phyloP scores from a whole-genome alignment of 2,329 filamentous ascomycete genomes.

The Blumeriella jaapii region DNA sequence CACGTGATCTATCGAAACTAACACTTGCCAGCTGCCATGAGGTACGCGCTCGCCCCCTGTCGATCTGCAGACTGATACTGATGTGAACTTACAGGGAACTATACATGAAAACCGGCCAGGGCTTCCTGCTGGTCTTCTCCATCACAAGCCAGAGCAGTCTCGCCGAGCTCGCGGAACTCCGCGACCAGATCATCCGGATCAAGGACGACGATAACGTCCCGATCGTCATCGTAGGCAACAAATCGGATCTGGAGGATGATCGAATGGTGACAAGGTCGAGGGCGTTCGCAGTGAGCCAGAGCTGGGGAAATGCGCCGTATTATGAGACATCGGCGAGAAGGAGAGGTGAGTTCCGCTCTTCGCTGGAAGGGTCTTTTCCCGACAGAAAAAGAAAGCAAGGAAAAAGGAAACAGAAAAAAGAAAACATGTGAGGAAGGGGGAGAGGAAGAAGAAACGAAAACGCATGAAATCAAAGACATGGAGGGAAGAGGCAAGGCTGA shows the following conservation, averaged over 20 bases:
- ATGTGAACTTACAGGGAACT: slow-evolving; percentile 39
- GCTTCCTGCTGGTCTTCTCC: slow-evolving; percentile 64
- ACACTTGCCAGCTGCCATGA: slow-evolving; percentile 39
- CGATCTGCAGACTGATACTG: background rate
- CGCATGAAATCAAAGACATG: too few relatives aligned
- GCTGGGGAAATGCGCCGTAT: slow-evolving; percentile 62
- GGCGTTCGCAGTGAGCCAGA: slow-evolving; percentile 55
- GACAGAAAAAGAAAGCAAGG: background rate
- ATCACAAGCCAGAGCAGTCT: slow-evolving; percentile 60
- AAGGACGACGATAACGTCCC: slow-evolving; percentile 60
- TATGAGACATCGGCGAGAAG: slow-evolving; percentile 60
- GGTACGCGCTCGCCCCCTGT: slow-evolving; percentile 31
- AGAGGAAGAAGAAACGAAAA: too few relatives aligned
- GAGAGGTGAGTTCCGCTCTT: slow-evolving; percentile 29
- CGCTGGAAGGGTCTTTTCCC: background rate
- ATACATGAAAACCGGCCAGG: slow-evolving; percentile 67
- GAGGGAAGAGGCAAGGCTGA: background rate
- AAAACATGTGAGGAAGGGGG: too few relatives aligned
- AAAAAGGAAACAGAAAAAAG: too few relatives aligned
- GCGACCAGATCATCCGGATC: slow-evolving; percentile 62
- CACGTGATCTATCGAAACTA: slow-evolving; percentile 19
- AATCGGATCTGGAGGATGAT: slow-evolving; percentile 63
- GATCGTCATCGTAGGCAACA: slow-evolving; percentile 64
- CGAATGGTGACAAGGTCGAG: slow-evolving; percentile 51
- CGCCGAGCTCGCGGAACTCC: slow-evolving; percentile 57